These are phyloP conservation scores for Ambispora gerdemannii DNA, from an alignment of 192 early-diverging fungal genomes.

Conservation along the genomic window DNA sequence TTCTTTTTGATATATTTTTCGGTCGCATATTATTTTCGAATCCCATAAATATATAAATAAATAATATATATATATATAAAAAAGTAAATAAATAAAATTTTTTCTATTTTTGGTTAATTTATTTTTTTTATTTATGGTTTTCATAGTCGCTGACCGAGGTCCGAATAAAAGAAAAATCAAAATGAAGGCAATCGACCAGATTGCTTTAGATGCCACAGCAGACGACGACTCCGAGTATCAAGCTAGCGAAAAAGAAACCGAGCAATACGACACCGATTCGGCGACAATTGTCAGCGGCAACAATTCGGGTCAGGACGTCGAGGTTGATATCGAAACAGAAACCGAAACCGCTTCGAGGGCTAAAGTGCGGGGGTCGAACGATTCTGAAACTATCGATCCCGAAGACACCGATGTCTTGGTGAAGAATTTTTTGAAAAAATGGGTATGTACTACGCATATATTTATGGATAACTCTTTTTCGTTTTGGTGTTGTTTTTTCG, in stretches of 20 bases:
- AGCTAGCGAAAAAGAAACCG: constrained; percentile 32
- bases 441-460: not conserved
- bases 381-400: not conserved
- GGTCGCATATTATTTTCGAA: too few relatives aligned
- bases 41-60: too few relatives aligned
- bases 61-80: too few relatives aligned
- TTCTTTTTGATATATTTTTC: too few relatives aligned
- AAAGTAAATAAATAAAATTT: too few relatives aligned
- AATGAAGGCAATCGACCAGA: constrained; percentile 38
- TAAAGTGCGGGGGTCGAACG: too few relatives aligned
- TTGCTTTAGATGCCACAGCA: constrained; percentile 37
- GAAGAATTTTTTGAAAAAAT: constrained; percentile 15
- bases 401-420: not conserved
- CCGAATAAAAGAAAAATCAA: constrained; percentile 47
- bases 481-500: too few relatives aligned
- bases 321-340: not conserved
- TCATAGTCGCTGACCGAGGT: constrained; percentile 46
- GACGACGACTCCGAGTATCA: constrained; percentile 45
- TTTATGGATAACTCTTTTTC: too few relatives aligned
- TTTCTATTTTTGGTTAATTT: too few relatives aligned
- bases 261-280: constrained; percentile 38
- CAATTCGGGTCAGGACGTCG: constrained; percentile 21
- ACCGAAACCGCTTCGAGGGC: not conserved
- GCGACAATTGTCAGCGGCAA: constrained; percentile 35
- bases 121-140: not conserved